Percentiles rank a stretch among this genome's conserved stretches.
Evolutionary conservation across 1,284 basidiomycete genomes (phyloP).

Genomic region (Cutaneotrichosporon curvatum): DNA sequence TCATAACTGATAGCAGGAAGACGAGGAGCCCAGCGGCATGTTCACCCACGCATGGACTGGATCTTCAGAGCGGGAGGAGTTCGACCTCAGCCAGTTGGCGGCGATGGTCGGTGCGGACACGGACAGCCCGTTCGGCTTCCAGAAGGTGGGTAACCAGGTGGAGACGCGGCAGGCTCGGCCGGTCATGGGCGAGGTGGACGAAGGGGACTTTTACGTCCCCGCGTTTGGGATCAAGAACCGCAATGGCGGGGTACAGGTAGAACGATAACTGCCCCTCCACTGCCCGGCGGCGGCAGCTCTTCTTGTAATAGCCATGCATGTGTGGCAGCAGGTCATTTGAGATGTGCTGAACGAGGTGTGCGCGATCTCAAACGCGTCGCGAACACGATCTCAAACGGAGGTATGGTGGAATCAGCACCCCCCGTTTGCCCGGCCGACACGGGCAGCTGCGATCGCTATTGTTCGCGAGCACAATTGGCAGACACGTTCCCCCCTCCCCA

Average conservation of each 20-base stretch:
- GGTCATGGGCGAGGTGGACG: not conserved
- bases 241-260: not conserved
- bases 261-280: no score
- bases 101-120: not conserved
- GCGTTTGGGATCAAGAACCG: not conserved
- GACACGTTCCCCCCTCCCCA: no score
- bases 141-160: not conserved
- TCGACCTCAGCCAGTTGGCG: conserved; percentile 1
- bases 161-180: not conserved
- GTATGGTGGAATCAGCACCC: no score
- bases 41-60: not conserved
- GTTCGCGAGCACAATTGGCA: no score
- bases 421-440: no score
- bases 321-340: no score
- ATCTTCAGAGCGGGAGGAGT: not conserved
- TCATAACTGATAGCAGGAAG: not conserved
- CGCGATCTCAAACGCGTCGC: no score
- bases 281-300: no score
- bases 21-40: not conserved
- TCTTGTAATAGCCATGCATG: no score
- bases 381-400: no score
- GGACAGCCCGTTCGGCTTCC: not conserved
- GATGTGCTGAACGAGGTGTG: no score
- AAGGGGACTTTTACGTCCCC: conserved; percentile 5
- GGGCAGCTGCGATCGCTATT: no score